Conservation (phyloP, 768 basidiomycete genomes). For the Rhizopogon sp. region DNA sequence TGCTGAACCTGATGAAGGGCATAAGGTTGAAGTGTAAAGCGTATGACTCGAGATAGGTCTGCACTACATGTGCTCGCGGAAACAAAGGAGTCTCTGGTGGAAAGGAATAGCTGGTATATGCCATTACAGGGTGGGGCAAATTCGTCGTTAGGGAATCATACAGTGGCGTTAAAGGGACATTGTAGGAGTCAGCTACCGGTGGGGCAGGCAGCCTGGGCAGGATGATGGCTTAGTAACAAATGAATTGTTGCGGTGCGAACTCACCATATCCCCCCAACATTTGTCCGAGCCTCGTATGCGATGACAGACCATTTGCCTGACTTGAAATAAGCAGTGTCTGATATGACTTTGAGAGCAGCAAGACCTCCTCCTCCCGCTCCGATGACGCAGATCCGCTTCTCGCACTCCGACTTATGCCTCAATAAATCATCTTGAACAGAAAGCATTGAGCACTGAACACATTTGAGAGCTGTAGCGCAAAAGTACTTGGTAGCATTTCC, state of each 20-base stretch:
- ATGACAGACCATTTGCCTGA: too few relatives aligned
- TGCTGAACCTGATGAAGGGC: constrained; percentile 46
- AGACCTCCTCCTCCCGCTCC: constrained; percentile 68
- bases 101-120: constrained; percentile 36
- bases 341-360: too few relatives aligned
- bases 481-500: too few relatives aligned
- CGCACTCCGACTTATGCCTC: too few relatives aligned
- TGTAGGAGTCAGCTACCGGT: constrained; percentile 36
- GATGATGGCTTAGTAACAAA: background rate
- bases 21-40: too few relatives aligned
- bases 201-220: constrained; percentile 51
- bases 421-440: too few relatives aligned
- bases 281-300: constrained; percentile 47
- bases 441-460: too few relatives aligned
- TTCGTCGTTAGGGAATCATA: constrained; percentile 82
- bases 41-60: too few relatives aligned
- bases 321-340: too few relatives aligned
- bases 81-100: too few relatives aligned
- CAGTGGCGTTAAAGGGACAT: constrained; percentile 52
- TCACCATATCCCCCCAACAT: constrained; percentile 76
- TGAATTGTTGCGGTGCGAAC: constrained; percentile 13
- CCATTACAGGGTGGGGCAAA: constrained; percentile 76
- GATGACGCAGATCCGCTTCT: constrained; percentile 55
- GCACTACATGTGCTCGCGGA: too few relatives aligned
- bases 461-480: too few relatives aligned